Conservation (phyloP, 1,139 yeast genomes). For the Pichia sp. region DNA sequence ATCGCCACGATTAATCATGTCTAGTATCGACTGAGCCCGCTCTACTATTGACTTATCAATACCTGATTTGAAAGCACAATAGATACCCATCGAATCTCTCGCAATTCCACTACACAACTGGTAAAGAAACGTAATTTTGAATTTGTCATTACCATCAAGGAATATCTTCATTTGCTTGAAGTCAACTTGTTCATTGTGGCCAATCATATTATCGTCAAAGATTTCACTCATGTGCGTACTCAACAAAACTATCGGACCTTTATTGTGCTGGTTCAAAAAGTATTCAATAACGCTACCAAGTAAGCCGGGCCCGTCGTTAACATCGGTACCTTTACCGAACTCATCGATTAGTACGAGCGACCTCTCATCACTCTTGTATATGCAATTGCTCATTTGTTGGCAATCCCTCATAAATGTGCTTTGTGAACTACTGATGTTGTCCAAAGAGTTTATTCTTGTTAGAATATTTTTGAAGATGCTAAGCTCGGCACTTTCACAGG, state of each 20-base stretch:
- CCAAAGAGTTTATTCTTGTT: conserved; percentile 29
- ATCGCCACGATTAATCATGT: conserved; percentile 3
- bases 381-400: conserved; percentile 33
- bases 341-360: conserved; percentile 42
- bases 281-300: conserved; percentile 33
- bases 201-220: conserved; percentile 24
- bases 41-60: conserved; percentile 25
- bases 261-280: conserved; percentile 11
- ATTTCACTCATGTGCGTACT: conserved; percentile 41
- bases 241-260: conserved; percentile 30
- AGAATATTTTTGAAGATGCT: conserved; percentile 37
- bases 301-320: conserved; percentile 38
- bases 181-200: not conserved
- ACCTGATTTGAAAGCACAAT: conserved; percentile 35
- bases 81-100: conserved; percentile 31
- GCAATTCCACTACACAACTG: conserved; percentile 28
- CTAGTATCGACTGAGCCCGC: conserved; percentile 22
- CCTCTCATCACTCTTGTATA: conserved; percentile 23
- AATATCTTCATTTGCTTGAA: conserved; percentile 10
- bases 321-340: conserved; percentile 46
- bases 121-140: conserved; percentile 30
- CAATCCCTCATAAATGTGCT: conserved; percentile 43
- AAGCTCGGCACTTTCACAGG: conserved; percentile 35
- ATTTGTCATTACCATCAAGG: not conserved
- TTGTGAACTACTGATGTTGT: conserved; percentile 34